A percentile compares a stretch with the other conserved stretches of the same genome.
Conservation (phyloP, 805 yeast species). For the Wickerhamomyces ciferrii region DNA sequence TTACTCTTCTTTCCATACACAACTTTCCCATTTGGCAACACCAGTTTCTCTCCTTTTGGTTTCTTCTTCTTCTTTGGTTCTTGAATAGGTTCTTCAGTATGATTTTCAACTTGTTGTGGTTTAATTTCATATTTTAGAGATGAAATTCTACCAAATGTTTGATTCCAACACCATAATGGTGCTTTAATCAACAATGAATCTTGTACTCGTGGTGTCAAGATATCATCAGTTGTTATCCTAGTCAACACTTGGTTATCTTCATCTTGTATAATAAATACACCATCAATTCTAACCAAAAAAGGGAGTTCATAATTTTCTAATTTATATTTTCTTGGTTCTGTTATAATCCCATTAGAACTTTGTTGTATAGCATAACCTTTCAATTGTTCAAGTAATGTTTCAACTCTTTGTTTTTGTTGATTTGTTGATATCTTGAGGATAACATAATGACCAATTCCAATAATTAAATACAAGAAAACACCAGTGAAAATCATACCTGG, state of each 20-base stretch:
- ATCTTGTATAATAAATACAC: slow-evolving; percentile 48
- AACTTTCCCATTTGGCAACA: slow-evolving; percentile 59
- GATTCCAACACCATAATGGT: slow-evolving; percentile 41
- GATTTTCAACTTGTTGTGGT: slow-evolving; percentile 4
- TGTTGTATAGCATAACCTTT: slow-evolving; percentile 53
- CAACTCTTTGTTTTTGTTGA: slow-evolving; percentile 56
- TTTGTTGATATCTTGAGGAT: slow-evolving; percentile 46
- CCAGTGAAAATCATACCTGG: slow-evolving; percentile 57
- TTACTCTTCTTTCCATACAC: slow-evolving; percentile 26
- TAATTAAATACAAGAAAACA: slow-evolving; percentile 42
- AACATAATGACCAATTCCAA: slow-evolving; percentile 54
- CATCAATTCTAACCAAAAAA: slow-evolving; percentile 52
- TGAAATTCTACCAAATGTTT: slow-evolving; percentile 32
- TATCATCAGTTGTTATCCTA: slow-evolving; percentile 40
- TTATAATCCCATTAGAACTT: slow-evolving; percentile 39
- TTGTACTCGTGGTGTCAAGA: slow-evolving; percentile 41
- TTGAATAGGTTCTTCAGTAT: slow-evolving; percentile 4
- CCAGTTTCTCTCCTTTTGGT: slow-evolving; percentile 38
- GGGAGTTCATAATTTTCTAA: slow-evolving; percentile 41
- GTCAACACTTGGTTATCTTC: slow-evolving; percentile 28
- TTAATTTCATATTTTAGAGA: background rate
- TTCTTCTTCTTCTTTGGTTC: slow-evolving; percentile 22
- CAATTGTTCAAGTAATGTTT: slow-evolving; percentile 42
- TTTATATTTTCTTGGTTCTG: slow-evolving; percentile 35
- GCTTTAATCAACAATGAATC: slow-evolving; percentile 41